Evolutionary conservation across 768 basidiomycete species (phyloP), one percentile per base, ranked within the genome.

Genomic region (Chalciporus chontae): DNA sequence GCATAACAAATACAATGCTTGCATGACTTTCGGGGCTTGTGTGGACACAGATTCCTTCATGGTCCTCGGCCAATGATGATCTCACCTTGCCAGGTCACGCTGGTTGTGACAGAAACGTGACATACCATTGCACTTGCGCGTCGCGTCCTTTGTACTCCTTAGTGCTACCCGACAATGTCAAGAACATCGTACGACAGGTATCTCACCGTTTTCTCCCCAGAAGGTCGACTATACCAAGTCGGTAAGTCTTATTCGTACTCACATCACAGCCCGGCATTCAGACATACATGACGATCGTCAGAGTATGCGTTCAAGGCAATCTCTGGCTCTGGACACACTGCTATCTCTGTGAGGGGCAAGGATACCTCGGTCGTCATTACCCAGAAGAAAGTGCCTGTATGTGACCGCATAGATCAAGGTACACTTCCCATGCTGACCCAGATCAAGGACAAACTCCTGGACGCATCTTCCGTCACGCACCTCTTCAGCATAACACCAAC

Each of bases 291-390:
- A 52, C 51, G 24, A 46, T 52, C 45, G 24, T 45, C 53, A 97
- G 94, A 98, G 74, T 98, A 98, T 78, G 95, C 96, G 23, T 98
- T 98, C 85, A 99, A 98, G 72, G 96, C 96, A 42, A 97, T 98
- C 69, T 92, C 94, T 54, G 93, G 92, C 48, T 93, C 94, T 1
- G 95, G 94, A 1, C 92, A 97, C 63, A 98, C 96, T 2, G 84
- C 95, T 1, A 79, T 99, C 44, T 80, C 94, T 15, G 88, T 98
- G 40, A 76, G 95, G 62, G 96, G 96, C 15, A 90, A 90, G 69
- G 94, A 98, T 60, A 95, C 94, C 5, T 79, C 87, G 5, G 94
- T 98, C 8, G 89, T 97, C 37, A 94, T 99, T 60, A 97, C 95
- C 18, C 96, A 98, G 75, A 93, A 93, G 75, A 98, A 98, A 76